These are phyloP conservation scores for Paspalum notatum DNA, from an alignment of 176 grass and related monocot genomes.

Conservation along the genomic window DNA sequence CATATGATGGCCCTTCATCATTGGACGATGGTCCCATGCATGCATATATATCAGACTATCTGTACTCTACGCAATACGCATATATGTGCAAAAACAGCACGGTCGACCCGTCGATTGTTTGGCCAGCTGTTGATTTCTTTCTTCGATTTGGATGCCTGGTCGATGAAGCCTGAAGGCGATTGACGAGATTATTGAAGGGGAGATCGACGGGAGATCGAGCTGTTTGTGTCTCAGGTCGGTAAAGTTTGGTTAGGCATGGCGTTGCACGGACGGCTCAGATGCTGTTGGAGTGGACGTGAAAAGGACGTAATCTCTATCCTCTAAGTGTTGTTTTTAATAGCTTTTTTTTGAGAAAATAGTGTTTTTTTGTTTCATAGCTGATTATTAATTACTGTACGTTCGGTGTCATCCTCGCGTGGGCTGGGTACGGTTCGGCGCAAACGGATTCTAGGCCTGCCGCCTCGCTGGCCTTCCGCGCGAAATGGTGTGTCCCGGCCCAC, in stretches of 20 bases:
- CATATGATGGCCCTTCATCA: not conserved
- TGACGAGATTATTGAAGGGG: not conserved
- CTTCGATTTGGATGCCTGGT: not conserved
- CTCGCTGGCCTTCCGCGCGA: not conserved
- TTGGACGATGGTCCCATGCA: slow-evolving; percentile 22
- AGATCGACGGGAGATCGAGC: not conserved
- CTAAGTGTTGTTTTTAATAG: no score
- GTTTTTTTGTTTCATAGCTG: no score
- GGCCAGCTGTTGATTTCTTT: slow-evolving; percentile 27
- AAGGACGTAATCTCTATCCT: not conserved
- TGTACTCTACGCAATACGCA: no score
- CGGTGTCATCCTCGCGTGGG: no score
- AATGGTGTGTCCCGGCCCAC: no score
- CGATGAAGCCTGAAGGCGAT: not conserved
- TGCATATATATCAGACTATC: no score
- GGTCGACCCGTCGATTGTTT: slow-evolving; percentile 7
- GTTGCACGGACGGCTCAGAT: not conserved
- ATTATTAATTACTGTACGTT: no score
- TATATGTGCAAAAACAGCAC: not conserved
- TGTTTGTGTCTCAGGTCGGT: slow-evolving; percentile 14
- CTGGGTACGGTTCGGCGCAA: no score
- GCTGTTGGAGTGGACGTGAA: not conserved
- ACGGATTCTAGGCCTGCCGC: not conserved
- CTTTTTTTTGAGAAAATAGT: no score
- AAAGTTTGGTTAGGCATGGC: not conserved